Conservation (phyloP, 768 basidiomycete species). For the Hemileccinum rubropunctum region DNA sequence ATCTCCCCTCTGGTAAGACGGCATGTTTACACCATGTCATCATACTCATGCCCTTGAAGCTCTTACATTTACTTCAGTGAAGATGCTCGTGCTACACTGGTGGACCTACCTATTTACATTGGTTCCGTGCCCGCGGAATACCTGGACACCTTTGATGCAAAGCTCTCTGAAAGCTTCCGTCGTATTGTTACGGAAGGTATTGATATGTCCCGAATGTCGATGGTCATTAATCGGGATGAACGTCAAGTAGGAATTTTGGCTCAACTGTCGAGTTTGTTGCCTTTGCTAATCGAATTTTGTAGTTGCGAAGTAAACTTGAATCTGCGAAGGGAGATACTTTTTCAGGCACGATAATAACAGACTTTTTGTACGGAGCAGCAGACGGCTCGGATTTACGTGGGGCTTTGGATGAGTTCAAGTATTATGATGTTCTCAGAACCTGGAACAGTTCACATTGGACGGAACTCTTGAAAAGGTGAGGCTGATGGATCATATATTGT, state of each 20-base stretch:
- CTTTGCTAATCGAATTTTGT: constrained; percentile 4
- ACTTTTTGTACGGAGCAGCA: constrained; percentile 82
- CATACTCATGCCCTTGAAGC: constrained; percentile 38
- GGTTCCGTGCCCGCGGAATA: constrained; percentile 82
- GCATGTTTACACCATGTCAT: neutral
- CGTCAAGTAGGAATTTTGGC: constrained; percentile 58
- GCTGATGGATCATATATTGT: constrained; percentile 7
- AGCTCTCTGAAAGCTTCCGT: constrained; percentile 64
- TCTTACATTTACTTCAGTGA: constrained; percentile 85
- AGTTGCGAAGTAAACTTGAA: constrained; percentile 85
- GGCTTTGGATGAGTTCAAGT: constrained; percentile 75
- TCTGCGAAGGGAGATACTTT: constrained; percentile 81
- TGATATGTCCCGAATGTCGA: constrained; percentile 87
- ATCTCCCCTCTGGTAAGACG: constrained; percentile 75
- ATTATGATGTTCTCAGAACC: constrained; percentile 60
- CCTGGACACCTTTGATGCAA: constrained; percentile 67
- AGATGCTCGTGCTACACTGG: constrained; percentile 66
- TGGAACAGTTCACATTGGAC: constrained; percentile 83
- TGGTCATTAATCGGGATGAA: constrained; percentile 84
- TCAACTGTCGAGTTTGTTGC: neutral
- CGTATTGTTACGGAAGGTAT: constrained; percentile 73
- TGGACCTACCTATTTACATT: constrained; percentile 74
- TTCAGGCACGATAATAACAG: constrained; percentile 67
- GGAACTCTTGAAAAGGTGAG: constrained; percentile 68
- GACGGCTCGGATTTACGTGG: constrained; percentile 76